These are phyloP conservation scores for Tolypocladium endophyticum DNA, from an alignment of 2,329 filamentous ascomycete genomes.

Conservation along the genomic window DNA sequence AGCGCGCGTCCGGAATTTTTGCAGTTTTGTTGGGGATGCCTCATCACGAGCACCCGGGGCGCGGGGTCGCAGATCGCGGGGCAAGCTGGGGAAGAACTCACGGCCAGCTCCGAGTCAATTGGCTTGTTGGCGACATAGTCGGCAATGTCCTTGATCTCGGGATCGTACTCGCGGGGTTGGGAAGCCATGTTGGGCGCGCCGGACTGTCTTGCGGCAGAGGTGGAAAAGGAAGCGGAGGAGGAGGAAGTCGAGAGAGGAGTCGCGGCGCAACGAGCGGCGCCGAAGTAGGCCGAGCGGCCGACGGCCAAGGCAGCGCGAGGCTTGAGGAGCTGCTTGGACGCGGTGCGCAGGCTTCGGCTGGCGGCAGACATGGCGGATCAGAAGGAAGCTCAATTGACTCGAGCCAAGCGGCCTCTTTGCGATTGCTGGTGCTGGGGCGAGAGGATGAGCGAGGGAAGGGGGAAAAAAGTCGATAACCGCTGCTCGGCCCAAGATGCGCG, in stretches of 20 bases:
- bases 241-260: slow-evolving; percentile 22
- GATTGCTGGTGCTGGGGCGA: background rate
- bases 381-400: background rate
- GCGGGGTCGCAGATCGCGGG: background rate
- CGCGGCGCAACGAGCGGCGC: slow-evolving; percentile 18
- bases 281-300: slow-evolving; percentile 12
- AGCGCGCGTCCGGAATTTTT: background rate
- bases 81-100: slow-evolving; percentile 36
- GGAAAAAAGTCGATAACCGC: background rate
- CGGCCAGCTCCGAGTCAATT: slow-evolving; percentile 84
- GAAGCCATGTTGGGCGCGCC: slow-evolving; percentile 40
- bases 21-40: background rate
- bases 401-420: background rate
- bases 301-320: slow-evolving; percentile 20
- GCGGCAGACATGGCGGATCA: slow-evolving; percentile 38
- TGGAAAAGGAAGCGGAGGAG: slow-evolving; percentile 29
- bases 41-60: background rate
- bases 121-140: slow-evolving; percentile 88
- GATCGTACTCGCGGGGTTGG: slow-evolving; percentile 60
- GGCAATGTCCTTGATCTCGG: slow-evolving; percentile 91
- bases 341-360: slow-evolving; percentile 42
- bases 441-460: background rate
- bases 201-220: slow-evolving; percentile 34
- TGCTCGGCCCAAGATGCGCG: background rate
- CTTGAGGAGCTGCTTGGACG: slow-evolving; percentile 40